Conservation (phyloP, 179 eudicot species). For the Beta lomatogona region DNA sequence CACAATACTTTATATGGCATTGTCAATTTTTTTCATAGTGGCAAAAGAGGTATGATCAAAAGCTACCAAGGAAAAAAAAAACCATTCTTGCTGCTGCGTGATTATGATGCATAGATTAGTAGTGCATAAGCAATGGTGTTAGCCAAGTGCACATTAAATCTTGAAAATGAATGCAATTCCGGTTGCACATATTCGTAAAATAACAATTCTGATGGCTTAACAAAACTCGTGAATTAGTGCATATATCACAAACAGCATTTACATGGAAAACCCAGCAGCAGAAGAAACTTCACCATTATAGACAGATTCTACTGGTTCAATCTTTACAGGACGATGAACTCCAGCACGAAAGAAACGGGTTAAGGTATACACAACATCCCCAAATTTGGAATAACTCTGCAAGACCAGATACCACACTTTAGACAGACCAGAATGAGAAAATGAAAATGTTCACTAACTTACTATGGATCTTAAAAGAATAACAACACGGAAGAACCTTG, state of each 20-base stretch:
- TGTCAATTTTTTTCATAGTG: background rate
- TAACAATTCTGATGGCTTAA: background rate
- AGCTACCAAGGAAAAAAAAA: background rate
- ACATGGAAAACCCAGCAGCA: background rate
- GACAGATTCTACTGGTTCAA: constrained; percentile 35
- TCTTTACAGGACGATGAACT: constrained; percentile 54
- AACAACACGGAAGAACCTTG: constrained; percentile 52
- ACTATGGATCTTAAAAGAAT: background rate
- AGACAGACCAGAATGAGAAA: constrained; percentile 17
- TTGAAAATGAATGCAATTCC: background rate
- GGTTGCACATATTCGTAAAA: background rate
- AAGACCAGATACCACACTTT: constrained; percentile 22
- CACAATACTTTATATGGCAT: background rate
- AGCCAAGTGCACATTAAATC: background rate
- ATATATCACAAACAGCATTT: constrained; percentile 17
- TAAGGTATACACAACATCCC: constrained; percentile 87
- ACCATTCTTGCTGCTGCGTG: background rate
- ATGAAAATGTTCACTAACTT: background rate
- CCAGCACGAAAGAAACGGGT: constrained; percentile 88
- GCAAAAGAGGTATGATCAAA: background rate
- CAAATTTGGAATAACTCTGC: constrained; percentile 89
- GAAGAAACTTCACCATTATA: constrained; percentile 40
- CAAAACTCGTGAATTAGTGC: background rate
- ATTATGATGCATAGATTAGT: background rate
- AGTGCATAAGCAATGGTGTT: background rate